Conservation (phyloP, 768 basidiomycete species). For the Infundibulicybe gibba region DNA sequence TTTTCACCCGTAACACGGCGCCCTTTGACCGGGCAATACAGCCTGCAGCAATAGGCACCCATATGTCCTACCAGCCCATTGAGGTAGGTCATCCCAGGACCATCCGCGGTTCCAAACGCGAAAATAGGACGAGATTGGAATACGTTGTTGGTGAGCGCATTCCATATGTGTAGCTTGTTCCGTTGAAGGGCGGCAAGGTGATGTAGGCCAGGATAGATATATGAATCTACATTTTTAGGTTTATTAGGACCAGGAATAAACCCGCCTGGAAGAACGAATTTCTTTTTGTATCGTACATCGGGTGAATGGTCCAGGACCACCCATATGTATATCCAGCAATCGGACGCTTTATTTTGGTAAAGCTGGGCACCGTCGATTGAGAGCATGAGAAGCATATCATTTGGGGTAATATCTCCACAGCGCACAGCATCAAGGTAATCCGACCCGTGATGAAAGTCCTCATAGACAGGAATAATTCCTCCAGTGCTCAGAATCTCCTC, state of each 20-base stretch:
- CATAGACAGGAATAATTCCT: conserved; percentile 8
- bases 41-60: conserved; percentile 24
- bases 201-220: conserved; percentile 27
- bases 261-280: conserved; percentile 2
- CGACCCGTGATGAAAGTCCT: conserved; percentile 21
- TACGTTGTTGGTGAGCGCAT: conserved; percentile 11
- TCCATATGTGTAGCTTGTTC: conserved; percentile 26
- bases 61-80: conserved; percentile 23
- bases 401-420: conserved; percentile 12
- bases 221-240: conserved; percentile 26
- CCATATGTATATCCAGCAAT: conserved; percentile 31
- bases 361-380: conserved; percentile 31
- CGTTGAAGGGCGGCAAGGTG: conserved; percentile 26
- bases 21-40: conserved; percentile 20
- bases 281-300: conserved; percentile 18
- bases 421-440: conserved; percentile 17
- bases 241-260: conserved; percentile 21
- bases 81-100: conserved; percentile 16
- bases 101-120: conserved; percentile 20
- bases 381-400: conserved; percentile 21
- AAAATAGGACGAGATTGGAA: conserved; percentile 15
- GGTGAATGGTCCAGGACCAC: conserved; percentile 23
- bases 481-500: conserved; percentile 1
- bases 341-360: conserved; percentile 23
- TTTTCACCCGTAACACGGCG: conserved; percentile 13